Evolutionary conservation across 306 rosid species (phyloP), one percentile per base, ranked within the genome.

Genomic region (Cotoneaster glaucophyllus): DNA sequence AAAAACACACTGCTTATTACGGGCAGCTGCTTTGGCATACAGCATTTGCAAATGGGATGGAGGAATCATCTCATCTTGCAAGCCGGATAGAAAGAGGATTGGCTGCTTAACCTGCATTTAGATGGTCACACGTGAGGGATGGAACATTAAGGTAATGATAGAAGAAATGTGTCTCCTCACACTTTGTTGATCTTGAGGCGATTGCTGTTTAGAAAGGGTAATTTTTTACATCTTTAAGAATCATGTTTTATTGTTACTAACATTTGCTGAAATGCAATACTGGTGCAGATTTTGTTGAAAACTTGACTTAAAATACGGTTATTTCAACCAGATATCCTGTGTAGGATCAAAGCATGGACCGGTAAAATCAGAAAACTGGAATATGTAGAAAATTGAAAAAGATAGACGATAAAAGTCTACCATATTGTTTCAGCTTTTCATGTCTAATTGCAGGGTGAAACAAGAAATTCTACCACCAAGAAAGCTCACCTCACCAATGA

Each of bases 31-130:
- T 87, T 90, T 93, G 58, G 97, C 99, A 84, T 96, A 96, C 48
- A 96, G 90, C 88, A 87, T 73, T 78, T 88, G 90, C 98, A 96
- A 90, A 67, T 96, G 98, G 79, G 82, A 63, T 17, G 99, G 91
- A 18, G 99, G 99, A 80, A 96, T 90, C 98, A 93, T 96, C 94
- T 96, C 98, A 74, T 96, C 99, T 90, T 90, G 97, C 87, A 86
- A 81, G 64, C 99, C 99, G 67, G 98, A 96, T 25, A 96, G 89
- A 80, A 96, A 93, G 78, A 96, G 96, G 81, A 96, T 86, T 54
- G 99, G 99, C 87, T 88, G 96, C 89, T 89, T 90, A 88, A 96
- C 77, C 99, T 96, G 88, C 82, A 81, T 67, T 69, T 64, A 78
- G 64, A 73, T 68, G 29, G 74, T 62, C 43, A 22, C 18, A 58